These are phyloP conservation scores for Parsonsia alboflavescens DNA, from an alignment of 257 asterid genomes.

Conservation along the genomic window DNA sequence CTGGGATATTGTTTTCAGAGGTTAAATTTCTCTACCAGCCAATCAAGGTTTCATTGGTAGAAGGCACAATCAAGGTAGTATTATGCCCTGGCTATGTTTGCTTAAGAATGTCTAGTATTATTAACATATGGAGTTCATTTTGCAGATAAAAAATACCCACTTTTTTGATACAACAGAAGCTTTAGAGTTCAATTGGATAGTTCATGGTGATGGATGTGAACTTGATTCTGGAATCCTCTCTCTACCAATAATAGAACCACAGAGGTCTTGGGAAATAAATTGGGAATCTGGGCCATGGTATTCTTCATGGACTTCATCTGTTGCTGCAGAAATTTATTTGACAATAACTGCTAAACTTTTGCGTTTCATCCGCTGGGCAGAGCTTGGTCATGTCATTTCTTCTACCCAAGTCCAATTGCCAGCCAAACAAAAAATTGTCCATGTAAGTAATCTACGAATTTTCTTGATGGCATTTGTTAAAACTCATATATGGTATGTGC, in stretches of 20 bases:
- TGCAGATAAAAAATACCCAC: conserved; percentile 73
- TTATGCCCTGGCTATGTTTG: conserved; percentile 14
- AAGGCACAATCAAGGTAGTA: conserved; percentile 67
- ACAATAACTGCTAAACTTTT: conserved; percentile 55
- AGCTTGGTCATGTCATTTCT: conserved; percentile 73
- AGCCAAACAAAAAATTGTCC: conserved; percentile 39
- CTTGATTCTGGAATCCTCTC: conserved; percentile 62
- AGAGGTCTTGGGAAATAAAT: conserved; percentile 39
- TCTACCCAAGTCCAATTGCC: conserved; percentile 76
- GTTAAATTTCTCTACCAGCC: conserved; percentile 92
- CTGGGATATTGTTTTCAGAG: conserved; percentile 41
- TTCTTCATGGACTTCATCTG: conserved; percentile 49
- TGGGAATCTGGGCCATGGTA: conserved; percentile 86
- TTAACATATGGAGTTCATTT: conserved; percentile 13
- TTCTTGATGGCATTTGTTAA: conserved; percentile 13
- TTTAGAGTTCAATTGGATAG: conserved; percentile 62
- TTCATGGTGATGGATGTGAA: conserved; percentile 73
- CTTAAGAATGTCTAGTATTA: conserved; percentile 8
- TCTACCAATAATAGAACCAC: conserved; percentile 58
- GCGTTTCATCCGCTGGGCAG: conserved; percentile 75
- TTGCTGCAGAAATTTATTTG: conserved; percentile 57
- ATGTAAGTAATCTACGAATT: conserved; percentile 39
- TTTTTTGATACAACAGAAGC: conserved; percentile 73
- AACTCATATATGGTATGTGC: conserved; percentile 11
- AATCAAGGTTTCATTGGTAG: conserved; percentile 61